phyloP scores from a whole-genome alignment of 139 green algal genomes.

The Chlamydomonas sp. region DNA sequence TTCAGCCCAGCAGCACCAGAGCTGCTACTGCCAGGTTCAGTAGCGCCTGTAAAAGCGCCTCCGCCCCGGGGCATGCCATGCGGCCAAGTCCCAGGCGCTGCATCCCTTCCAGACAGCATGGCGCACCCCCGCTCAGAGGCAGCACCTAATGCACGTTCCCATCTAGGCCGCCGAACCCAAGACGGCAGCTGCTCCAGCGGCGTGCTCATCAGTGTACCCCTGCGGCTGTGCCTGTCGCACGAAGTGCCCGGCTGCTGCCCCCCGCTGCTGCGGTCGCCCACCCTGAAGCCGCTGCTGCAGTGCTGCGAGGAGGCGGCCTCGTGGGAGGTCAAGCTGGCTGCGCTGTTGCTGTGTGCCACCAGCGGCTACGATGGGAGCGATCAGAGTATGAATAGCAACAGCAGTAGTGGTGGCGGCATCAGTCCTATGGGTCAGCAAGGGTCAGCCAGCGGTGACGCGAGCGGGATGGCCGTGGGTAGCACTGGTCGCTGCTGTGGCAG shows the following conservation, averaged over 20 bases:
- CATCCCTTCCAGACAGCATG: too few relatives aligned
- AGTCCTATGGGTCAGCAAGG: too few relatives aligned
- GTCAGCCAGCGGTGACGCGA: not conserved
- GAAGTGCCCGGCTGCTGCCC: constrained; percentile 28
- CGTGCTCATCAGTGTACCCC: constrained; percentile 5
- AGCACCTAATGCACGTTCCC: too few relatives aligned
- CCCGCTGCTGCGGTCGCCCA: not conserved
- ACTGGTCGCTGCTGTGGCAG: not conserved
- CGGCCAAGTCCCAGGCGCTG: too few relatives aligned
- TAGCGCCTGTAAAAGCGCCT: too few relatives aligned
- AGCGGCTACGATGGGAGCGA: not conserved
- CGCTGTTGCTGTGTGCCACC: constrained; percentile 34
- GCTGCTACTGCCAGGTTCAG: too few relatives aligned
- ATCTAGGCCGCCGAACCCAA: too few relatives aligned
- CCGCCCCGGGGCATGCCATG: too few relatives aligned
- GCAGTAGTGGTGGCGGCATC: not conserved
- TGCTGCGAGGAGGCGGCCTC: not conserved
- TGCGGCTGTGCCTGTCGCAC: constrained; percentile 12
- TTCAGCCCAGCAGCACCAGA: too few relatives aligned
- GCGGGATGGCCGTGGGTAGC: not conserved
- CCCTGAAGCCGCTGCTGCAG: not conserved
- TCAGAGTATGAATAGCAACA: constrained; percentile 1
- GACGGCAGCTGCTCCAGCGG: too few relatives aligned
- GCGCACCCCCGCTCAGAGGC: too few relatives aligned
- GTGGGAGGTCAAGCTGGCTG: constrained; percentile 39